phyloP scores from a whole-genome alignment of 371 early-diverging fungal genomes.

The Mortierella sp. region DNA sequence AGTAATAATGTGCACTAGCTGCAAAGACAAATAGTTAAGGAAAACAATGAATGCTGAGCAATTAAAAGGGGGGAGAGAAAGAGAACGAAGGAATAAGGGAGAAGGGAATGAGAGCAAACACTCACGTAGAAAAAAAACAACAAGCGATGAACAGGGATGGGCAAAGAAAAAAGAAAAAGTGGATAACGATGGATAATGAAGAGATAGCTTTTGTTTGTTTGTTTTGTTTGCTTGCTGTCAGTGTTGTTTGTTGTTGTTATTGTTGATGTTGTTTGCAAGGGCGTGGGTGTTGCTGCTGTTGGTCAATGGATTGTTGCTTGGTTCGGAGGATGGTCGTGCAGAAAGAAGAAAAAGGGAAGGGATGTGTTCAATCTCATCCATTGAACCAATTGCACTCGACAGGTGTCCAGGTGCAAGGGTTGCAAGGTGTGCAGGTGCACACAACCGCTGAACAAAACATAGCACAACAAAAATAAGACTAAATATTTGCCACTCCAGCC shows the following conservation, averaged over 20 bases:
- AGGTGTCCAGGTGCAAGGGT: not conserved
- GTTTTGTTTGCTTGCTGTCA: not conserved
- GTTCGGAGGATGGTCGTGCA: not conserved
- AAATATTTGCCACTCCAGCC: not conserved
- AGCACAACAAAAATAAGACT: not conserved
- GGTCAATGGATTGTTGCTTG: not conserved
- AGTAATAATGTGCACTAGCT: not conserved
- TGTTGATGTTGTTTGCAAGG: not conserved
- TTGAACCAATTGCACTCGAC: not conserved
- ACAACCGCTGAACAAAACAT: not conserved
- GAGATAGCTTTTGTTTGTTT: not conserved
- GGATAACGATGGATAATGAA: not conserved
- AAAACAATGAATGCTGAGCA: constrained; percentile 2
- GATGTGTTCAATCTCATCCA: no score
- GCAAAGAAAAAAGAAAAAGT: not conserved
- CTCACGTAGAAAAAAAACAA: not conserved
- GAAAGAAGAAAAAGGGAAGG: no score
- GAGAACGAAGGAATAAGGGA: not conserved
- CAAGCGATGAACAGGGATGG: no score
- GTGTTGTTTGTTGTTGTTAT: not conserved
- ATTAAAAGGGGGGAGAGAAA: not conserved
- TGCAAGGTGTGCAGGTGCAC: not conserved
- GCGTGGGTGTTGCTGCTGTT: not conserved
- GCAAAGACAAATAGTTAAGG: not conserved
- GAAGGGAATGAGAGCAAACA: not conserved